Evolutionary conservation across 495 filamentous ascomycete species (phyloP).

Genomic region (Aspergillus ellipticus): DNA sequence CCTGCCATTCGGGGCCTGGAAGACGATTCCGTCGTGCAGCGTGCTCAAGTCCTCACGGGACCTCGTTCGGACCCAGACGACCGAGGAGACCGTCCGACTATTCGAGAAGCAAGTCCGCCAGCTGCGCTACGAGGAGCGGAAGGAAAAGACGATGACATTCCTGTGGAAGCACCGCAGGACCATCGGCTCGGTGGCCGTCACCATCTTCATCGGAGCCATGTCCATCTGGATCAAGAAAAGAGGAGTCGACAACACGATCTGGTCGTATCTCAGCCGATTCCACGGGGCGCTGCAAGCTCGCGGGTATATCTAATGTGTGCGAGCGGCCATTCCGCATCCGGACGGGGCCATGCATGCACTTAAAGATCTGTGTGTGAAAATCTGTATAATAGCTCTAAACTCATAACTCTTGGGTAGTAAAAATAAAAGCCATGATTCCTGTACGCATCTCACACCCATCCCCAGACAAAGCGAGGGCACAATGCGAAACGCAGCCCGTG

Average conservation of each 20-base stretch:
- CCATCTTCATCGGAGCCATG: slow-evolving; percentile 58
- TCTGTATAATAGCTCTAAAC: not conserved
- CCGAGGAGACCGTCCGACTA: slow-evolving; percentile 57
- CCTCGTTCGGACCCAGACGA: slow-evolving; percentile 39
- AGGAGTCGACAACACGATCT: slow-evolving; percentile 41
- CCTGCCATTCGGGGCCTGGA: slow-evolving; percentile 63
- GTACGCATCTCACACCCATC: too few species aligned
- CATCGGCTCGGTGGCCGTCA: slow-evolving; percentile 53
- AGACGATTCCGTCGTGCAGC: slow-evolving; percentile 63
- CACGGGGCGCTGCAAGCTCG: slow-evolving; percentile 22
- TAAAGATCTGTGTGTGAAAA: too few species aligned
- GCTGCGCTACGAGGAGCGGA: slow-evolving; percentile 58
- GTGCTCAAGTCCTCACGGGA: slow-evolving; percentile 78
- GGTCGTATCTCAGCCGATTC: slow-evolving; percentile 32
- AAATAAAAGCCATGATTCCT: too few species aligned
- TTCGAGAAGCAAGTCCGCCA: slow-evolving; percentile 69
- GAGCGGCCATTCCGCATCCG: not conserved
- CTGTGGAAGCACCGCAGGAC: slow-evolving; percentile 60
- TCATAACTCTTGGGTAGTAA: too few species aligned
- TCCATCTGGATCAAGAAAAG: slow-evolving; percentile 50
- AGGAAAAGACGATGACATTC: slow-evolving; percentile 46
- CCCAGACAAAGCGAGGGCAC: not conserved
- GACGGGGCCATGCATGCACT: too few species aligned
- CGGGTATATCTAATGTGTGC: slow-evolving; percentile 5
- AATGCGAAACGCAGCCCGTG: not conserved